These are phyloP conservation scores for Talaromyces adpressus DNA, from an alignment of 495 filamentous ascomycete genomes.

Conservation along the genomic window DNA sequence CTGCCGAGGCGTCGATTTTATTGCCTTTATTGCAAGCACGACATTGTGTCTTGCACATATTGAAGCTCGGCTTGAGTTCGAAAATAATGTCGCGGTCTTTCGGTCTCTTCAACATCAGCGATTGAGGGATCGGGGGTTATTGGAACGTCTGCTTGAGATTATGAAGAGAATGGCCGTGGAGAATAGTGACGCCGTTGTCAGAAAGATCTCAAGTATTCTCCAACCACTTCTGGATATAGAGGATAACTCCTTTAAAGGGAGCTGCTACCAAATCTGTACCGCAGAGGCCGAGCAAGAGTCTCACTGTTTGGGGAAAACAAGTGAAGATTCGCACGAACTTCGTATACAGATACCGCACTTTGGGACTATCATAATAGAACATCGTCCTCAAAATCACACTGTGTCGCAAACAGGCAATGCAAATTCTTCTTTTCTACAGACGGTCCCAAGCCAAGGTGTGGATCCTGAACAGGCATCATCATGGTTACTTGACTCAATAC, in stretches of 20 bases:
- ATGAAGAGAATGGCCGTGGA: constrained; percentile 22
- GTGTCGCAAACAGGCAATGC: background rate
- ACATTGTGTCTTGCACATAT: constrained; percentile 12
- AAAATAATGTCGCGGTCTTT: constrained; percentile 7
- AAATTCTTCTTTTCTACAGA: background rate
- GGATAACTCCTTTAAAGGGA: constrained; percentile 16
- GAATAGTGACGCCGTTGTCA: constrained; percentile 24
- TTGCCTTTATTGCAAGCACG: constrained; percentile 34
- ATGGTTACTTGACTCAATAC: background rate
- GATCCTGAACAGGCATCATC: background rate
- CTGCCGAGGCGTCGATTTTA: constrained; percentile 38
- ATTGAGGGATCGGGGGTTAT: constrained; percentile 33
- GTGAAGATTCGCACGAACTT: constrained; percentile 11
- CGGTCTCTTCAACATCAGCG: constrained; percentile 29
- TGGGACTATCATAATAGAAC: constrained; percentile 19
- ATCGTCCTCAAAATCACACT: background rate
- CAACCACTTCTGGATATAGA: constrained; percentile 27
- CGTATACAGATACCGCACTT: constrained; percentile 28
- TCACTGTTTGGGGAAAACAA: constrained; percentile 1
- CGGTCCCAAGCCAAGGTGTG: background rate
- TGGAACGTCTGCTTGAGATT: constrained; percentile 34
- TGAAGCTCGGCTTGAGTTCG: constrained; percentile 12
- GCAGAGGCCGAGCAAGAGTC: constrained; percentile 1
- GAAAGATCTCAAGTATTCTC: constrained; percentile 23
- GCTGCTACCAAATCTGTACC: background rate